Percentiles rank a stretch among this genome's conserved stretches.
Evolutionary conservation across 1,284 basidiomycete genomes (phyloP).

Genomic region (Fistulinella staudtii): DNA sequence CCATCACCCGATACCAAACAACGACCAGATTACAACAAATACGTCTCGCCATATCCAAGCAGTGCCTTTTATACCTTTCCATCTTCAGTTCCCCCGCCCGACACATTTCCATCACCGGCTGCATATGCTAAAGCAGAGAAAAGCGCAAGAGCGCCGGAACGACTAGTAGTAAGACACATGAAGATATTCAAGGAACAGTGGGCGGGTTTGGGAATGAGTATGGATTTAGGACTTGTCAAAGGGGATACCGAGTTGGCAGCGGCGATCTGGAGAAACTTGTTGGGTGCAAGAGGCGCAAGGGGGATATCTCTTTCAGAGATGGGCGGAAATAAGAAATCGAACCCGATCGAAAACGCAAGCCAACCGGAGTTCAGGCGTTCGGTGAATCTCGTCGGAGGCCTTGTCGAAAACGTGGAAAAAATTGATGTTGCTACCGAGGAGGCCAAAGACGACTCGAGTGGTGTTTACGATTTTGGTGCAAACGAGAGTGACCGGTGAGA

Average conservation of each 20-base stretch:
- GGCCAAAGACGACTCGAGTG: conserved; percentile 59
- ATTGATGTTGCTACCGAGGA: conserved; percentile 57
- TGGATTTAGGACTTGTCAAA: conserved; percentile 76
- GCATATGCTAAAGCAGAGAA: conserved; percentile 30
- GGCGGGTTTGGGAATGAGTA: conserved; percentile 76
- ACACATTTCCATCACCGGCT: conserved; percentile 21
- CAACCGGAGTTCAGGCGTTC: conserved; percentile 46
- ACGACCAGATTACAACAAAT: conserved; percentile 11
- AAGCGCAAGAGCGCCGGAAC: conserved; percentile 62
- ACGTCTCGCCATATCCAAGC: conserved; percentile 23
- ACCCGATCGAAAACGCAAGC: not conserved
- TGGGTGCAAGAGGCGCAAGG: conserved; percentile 71
- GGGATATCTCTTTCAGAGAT: conserved; percentile 46
- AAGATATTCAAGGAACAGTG: conserved; percentile 91
- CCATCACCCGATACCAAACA: conserved; percentile 32
- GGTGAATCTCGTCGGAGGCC: conserved; percentile 63
- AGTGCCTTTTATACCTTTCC: conserved; percentile 50
- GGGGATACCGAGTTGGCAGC: conserved; percentile 81
- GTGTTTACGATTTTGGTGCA: conserved; percentile 68
- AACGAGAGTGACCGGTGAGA: conserved; percentile 39
- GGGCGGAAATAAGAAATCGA: conserved; percentile 5
- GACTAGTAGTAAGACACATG: conserved; percentile 88
- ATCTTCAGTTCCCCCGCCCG: conserved; percentile 31
- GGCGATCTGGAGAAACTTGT: conserved; percentile 90
- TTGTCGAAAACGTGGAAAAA: conserved; percentile 54